A percentile compares a stretch with the other conserved stretches of the same genome.
Conservation (phyloP, 1,284 basidiomycete genomes). For the Malassezia psittaci region DNA sequence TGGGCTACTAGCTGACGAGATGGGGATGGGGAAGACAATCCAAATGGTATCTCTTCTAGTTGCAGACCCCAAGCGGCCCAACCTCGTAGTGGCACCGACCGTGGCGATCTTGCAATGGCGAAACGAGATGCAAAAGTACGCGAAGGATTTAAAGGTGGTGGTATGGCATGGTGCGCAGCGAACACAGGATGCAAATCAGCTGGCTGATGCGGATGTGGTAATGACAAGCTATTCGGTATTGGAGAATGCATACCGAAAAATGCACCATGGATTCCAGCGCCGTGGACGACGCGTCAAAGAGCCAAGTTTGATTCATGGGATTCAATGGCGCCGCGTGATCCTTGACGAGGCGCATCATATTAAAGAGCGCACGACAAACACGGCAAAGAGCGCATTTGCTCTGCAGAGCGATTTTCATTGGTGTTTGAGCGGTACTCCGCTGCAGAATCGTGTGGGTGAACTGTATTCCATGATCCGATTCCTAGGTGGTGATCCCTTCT, state of each 20-base stretch:
- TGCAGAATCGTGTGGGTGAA: conserved; percentile 74
- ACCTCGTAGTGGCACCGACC: conserved; percentile 77
- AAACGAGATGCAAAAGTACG: conserved; percentile 68
- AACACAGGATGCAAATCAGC: conserved; percentile 56
- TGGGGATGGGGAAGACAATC: conserved; percentile 95
- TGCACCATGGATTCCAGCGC: conserved; percentile 80
- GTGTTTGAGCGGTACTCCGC: conserved; percentile 96
- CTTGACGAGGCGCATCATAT: conserved; percentile 97
- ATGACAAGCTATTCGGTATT: conserved; percentile 58
- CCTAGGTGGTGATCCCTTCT: conserved; percentile 32
- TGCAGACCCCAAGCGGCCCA: conserved; percentile 66
- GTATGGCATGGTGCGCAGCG: conserved; percentile 76
- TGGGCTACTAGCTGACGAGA: conserved; percentile 84
- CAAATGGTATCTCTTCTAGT: conserved; percentile 87
- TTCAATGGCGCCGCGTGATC: conserved; percentile 92
- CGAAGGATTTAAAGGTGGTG: conserved; percentile 55
- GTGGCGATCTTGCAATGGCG: conserved; percentile 99
- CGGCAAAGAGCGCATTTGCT: conserved; percentile 89
- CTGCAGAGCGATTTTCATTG: conserved; percentile 71
- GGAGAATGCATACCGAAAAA: conserved; percentile 85
- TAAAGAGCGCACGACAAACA: conserved; percentile 78
- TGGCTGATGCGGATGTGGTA: conserved; percentile 76
- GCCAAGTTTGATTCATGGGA: conserved; percentile 69
- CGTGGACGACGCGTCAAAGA: conserved; percentile 78
- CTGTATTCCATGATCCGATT: conserved; percentile 75